Evolutionary conservation across 495 filamentous ascomycete species (phyloP).

Genomic region (Annulohypoxylon bovei): DNA sequence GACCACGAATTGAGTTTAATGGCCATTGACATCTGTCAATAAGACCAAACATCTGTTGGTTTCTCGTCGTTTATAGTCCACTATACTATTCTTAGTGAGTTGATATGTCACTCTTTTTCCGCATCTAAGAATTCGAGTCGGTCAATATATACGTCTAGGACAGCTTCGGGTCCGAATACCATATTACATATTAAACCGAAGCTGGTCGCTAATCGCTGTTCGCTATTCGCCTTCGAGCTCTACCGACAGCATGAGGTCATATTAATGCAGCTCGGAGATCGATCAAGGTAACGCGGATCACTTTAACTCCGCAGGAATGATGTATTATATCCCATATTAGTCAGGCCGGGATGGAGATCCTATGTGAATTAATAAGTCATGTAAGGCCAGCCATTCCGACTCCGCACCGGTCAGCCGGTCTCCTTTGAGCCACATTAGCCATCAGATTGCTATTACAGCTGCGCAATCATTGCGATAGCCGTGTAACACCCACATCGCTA

Average conservation of each 20-base stretch:
- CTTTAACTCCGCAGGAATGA: constrained; percentile 13
- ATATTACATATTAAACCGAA: neutral
- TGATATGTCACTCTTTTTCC: neutral
- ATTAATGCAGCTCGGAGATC: constrained; percentile 11
- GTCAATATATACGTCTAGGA: neutral
- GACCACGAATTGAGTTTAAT: neutral
- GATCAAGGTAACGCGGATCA: constrained; percentile 8
- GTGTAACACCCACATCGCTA: constrained; percentile 2
- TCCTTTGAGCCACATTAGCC: constrained; percentile 22
- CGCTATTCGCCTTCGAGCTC: constrained; percentile 2
- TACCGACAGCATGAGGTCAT: constrained; percentile 17
- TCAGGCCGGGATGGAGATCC: constrained; percentile 25
- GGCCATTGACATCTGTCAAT: neutral
- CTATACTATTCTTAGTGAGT: neutral
- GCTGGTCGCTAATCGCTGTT: neutral
- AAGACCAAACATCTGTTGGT: neutral
- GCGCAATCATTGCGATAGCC: constrained; percentile 10
- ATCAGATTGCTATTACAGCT: constrained; percentile 19
- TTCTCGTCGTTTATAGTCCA: neutral
- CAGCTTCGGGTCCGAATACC: neutral
- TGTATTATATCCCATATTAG: constrained; percentile 12
- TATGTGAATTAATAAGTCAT: constrained; percentile 14
- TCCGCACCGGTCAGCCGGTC: constrained; percentile 2
- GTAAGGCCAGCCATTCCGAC: constrained; percentile 11
- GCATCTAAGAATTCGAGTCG: neutral